These are phyloP conservation scores for Cyclocybe cylindracea DNA, from an alignment of 768 basidiomycete species.

Conservation along the genomic window DNA sequence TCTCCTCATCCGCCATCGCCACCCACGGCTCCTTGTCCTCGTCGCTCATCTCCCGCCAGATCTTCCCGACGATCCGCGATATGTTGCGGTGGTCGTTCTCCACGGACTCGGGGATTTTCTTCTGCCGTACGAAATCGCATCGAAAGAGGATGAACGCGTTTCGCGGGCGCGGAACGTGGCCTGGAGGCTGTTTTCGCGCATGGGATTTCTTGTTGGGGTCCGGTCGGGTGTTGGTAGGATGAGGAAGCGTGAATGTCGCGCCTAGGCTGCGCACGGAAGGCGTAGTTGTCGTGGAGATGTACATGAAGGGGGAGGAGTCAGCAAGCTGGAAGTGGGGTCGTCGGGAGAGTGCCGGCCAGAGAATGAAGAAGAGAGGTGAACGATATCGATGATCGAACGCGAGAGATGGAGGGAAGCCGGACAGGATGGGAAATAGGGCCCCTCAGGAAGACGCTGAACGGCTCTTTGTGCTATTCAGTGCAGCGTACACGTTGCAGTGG, in stretches of 20 bases:
- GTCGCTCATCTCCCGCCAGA: constrained; percentile 61
- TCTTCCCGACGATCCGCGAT: constrained; percentile 61
- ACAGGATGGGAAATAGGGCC: constrained; percentile 4
- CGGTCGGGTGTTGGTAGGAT: constrained; percentile 8
- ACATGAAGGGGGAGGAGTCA: too few relatives aligned
- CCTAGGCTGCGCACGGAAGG: too few relatives aligned
- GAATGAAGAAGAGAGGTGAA: too few relatives aligned
- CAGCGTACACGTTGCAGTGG: constrained; percentile 8
- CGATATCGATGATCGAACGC: too few relatives aligned
- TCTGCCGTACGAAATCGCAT: constrained; percentile 68
- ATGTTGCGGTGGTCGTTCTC: constrained; percentile 72
- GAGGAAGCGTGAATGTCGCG: background rate
- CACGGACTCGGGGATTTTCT: constrained; percentile 51
- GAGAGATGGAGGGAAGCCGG: background rate
- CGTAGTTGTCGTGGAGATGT: too few relatives aligned
- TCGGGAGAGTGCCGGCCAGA: too few relatives aligned
- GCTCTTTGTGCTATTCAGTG: background rate
- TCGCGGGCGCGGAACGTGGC: constrained; percentile 69
- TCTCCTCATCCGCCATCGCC: constrained; percentile 50
- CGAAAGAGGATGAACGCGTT: constrained; percentile 85
- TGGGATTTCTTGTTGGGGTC: constrained; percentile 46
- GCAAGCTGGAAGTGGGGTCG: too few relatives aligned
- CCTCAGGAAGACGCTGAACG: constrained; percentile 1
- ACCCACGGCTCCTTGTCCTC: constrained; percentile 51
- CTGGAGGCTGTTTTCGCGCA: constrained; percentile 45